Percentiles rank a stretch among this genome's conserved stretches.
Conservation (phyloP, 805 yeast species). For the Hanseniaspora thailandica region DNA sequence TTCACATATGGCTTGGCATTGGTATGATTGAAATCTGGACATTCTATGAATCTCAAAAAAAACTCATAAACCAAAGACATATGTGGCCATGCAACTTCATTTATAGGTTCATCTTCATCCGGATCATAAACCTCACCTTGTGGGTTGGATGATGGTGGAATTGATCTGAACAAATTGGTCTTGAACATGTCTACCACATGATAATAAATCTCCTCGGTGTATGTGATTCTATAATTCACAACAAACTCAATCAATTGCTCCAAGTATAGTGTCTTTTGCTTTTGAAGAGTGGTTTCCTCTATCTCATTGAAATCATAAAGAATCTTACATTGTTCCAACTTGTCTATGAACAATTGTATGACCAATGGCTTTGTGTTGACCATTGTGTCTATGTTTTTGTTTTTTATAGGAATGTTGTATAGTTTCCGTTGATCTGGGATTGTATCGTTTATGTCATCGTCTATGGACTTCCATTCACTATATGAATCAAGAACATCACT, state of each 20-base stretch:
- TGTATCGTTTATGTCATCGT: slow-evolving; percentile 8
- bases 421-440: background rate
- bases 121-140: slow-evolving; percentile 94
- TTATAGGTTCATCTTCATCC: slow-evolving; percentile 96
- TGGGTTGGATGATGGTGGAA: slow-evolving; percentile 97
- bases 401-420: slow-evolving; percentile 9
- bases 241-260: slow-evolving; percentile 76
- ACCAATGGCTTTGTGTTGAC: slow-evolving; percentile 25
- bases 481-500: background rate
- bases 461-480: background rate
- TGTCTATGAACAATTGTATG: slow-evolving; percentile 53
- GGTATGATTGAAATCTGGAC: slow-evolving; percentile 88
- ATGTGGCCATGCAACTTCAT: slow-evolving; percentile 96
- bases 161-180: slow-evolving; percentile 80
- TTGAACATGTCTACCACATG: slow-evolving; percentile 85
- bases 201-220: slow-evolving; percentile 81
- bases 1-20: slow-evolving; percentile 89
- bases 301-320: slow-evolving; percentile 93
- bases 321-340: slow-evolving; percentile 87
- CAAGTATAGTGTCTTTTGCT: background rate
- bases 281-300: slow-evolving; percentile 26
- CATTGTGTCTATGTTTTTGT: slow-evolving; percentile 13
- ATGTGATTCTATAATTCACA: slow-evolving; percentile 66
- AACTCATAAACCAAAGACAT: slow-evolving; percentile 95
- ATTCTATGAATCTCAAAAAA: slow-evolving; percentile 81